A percentile compares a stretch with the other conserved stretches of the same genome.
phyloP scores from a whole-genome alignment of 257 asterid species.

The Voacanga thouarsii region DNA sequence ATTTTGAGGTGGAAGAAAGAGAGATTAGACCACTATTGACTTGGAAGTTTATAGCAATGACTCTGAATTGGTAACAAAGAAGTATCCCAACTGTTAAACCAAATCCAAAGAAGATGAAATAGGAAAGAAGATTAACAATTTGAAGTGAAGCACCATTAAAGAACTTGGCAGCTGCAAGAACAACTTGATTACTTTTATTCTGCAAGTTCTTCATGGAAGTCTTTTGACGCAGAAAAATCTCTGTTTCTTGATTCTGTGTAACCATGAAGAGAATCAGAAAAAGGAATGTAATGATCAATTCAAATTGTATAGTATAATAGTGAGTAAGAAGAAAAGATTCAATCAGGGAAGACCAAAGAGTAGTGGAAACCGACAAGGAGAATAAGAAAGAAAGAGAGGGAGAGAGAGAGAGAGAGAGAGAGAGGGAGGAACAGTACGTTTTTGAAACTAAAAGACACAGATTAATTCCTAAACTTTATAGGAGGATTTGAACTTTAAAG shows the following conservation, averaged over 20 bases:
- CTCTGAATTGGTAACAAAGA: conserved; percentile 48
- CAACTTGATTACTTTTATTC: neutral
- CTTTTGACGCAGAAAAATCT: neutral
- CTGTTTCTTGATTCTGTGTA: neutral
- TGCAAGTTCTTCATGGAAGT: conserved; percentile 3
- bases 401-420: neutral
- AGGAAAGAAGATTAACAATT: neutral
- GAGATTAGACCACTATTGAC: conserved; percentile 46
- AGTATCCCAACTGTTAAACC: conserved; percentile 55
- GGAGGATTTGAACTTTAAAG: no score
- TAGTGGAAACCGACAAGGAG: neutral
- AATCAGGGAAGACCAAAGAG: neutral
- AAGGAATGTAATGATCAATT: no score
- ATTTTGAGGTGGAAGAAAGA: conserved; percentile 27
- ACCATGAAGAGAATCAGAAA: neutral
- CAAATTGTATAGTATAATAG: no score
- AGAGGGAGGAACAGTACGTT: neutral
- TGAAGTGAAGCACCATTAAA: neutral
- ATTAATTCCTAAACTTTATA: no score
- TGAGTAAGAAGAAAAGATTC: neutral
- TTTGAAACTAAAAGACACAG: no score
- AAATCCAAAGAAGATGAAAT: conserved; percentile 25
- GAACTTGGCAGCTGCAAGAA: neutral
- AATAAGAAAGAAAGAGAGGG: neutral
- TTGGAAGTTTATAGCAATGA: conserved; percentile 49